Evolutionary conservation across 1,139 yeast species (phyloP), one percentile per base, ranked within the genome.

Genomic region (Pichia sp.): DNA sequence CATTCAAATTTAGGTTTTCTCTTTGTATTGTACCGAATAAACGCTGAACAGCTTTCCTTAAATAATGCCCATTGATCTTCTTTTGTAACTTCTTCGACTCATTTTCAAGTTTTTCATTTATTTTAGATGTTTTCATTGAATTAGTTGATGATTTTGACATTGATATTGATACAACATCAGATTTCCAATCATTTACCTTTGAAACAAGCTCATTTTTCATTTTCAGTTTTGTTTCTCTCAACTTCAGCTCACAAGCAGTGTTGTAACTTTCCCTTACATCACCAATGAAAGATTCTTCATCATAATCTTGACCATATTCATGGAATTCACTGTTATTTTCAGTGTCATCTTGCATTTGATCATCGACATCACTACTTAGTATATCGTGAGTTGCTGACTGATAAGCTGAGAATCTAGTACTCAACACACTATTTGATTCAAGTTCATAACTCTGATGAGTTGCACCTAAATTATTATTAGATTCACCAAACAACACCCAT

Each of bases 171-270:
- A 21, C 14, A 10, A 36, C 34, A n/a, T 35, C 35, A 19, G 11
- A 17, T 22, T 40, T 44, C 47, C 47, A 44, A 2, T 35, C 34
- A 32, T 44, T 39, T 12, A 44, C 40, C 18, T 36, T 39, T 12
- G 20, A 30, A n/a, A 44, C 38, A n/a, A 44, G 31, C 12, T 44
- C 45, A 8, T 12, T 17, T 6, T 37, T 39, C n/a, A 36, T 28
- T 19, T 32, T 37, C 17, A n/a, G 28, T 7, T 34, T 24, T 4
- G 34, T 5, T 8, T 37, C 40, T 20, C 22, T 26, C 3, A 23
- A 17, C 8, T 25, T 25, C 5, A 23, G 11, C 15, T 28, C 22
- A 9, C 33, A 18, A 9, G 42, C 9, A 9, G 5, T 17, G 5
- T 33, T 4, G 3, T 42, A 28, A 9, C 30, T 39, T 5, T 24